Base-by-base conservation (phyloP, 805 yeast genomes). In the Hanseniaspora clermontiae region DNA sequence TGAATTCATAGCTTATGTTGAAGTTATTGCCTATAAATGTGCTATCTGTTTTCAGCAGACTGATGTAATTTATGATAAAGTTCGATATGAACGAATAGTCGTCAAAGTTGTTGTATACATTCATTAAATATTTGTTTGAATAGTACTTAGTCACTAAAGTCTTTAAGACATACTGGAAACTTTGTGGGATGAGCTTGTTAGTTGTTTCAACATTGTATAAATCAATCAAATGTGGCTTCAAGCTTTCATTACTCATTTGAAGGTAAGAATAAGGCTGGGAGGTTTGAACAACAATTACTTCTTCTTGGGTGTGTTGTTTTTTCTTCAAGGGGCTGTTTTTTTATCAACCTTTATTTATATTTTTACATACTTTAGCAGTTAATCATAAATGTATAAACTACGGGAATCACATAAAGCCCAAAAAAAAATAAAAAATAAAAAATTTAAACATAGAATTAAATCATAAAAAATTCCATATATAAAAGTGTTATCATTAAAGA, bases 21-120 rank as follows among this genome's bases (percentile, higher is more conserved):
- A 53, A 39, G 24, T 53, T 53, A 39, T 46, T 46, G n/a, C 57
- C 51, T 10, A 53, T 24, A 20, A 53, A 53, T 10, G 57, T 53
- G 11, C 50, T 37, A 11, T 46, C 40, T 38, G 51, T 46, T 38
- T 46, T 45, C 20, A 19, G 14, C 2, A 53, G 27, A 11, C 15
- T 9, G 8, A 45, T 14, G 19, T 34, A 53, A n/a, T 46, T 31
- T 31, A 47, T 12, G 2, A 53, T 20, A 5, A 15, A 9, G 17
- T 38, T 39, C 2, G 39, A 8, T 7, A 15, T 14, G 3, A 53
- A 37, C 3, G 34, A 5, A 9, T 36, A 14, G 19, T 53, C 57
- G 12, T 53, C 51, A 20, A 53, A 53, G 36, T 46, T 53, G 39
- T 38, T 53, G 34, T 53, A 46, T n/a, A 53, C 6, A 9, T 29